Evolutionary conservation across 495 filamentous ascomycete species (phyloP).

Genomic region (Aspergillus bridgeri): DNA sequence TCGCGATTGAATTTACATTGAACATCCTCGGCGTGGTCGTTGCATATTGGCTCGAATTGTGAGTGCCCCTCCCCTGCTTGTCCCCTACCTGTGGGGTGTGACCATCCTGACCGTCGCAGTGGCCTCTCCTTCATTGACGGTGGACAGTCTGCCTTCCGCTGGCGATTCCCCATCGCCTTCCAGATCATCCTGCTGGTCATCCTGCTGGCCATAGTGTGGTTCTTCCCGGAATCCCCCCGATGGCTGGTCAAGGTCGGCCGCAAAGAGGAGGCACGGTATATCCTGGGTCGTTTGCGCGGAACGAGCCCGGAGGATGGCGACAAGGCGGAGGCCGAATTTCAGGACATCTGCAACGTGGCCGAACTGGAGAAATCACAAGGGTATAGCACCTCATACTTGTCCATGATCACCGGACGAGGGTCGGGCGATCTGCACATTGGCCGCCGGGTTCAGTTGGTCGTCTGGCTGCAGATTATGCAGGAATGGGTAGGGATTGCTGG

Average conservation of each 20-base stretch:
- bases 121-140: constrained; percentile 56
- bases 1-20: constrained; percentile 69
- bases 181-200: constrained; percentile 63
- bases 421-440: constrained; percentile 62
- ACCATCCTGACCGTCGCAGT: constrained; percentile 30
- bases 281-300: constrained; percentile 60
- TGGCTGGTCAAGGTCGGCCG: constrained; percentile 63
- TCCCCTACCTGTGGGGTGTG: constrained; percentile 9
- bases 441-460: constrained; percentile 62
- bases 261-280: constrained; percentile 58
- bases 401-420: constrained; percentile 64
- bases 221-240: constrained; percentile 63
- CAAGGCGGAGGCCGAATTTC: constrained; percentile 58
- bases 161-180: constrained; percentile 70
- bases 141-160: constrained; percentile 54
- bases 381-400: constrained; percentile 51
- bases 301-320: constrained; percentile 50
- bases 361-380: constrained; percentile 53
- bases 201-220: constrained; percentile 48
- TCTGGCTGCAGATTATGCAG: constrained; percentile 72
- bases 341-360: constrained; percentile 57
- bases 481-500: constrained; percentile 73
- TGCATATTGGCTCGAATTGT: constrained; percentile 72
- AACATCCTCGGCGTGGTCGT: constrained; percentile 73
- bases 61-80: constrained; percentile 19